A percentile compares a stretch with the other conserved stretches of the same genome.
Evolutionary conservation across 805 yeast species (phyloP).

Genomic region (Schizosaccharomyces cryophilus): DNA sequence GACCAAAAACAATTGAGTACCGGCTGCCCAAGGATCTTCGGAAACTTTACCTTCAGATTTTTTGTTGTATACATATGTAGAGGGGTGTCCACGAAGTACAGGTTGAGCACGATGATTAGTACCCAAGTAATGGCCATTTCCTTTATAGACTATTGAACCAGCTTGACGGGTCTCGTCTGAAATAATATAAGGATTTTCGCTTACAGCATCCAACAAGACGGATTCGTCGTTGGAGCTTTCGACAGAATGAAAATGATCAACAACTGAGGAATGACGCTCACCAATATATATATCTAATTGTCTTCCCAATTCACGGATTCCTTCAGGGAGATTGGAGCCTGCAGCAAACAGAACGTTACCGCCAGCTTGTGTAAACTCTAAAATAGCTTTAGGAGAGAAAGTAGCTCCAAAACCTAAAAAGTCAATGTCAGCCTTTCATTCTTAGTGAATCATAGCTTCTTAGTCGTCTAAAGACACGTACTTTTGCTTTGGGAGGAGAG

Average conservation of each 20-base stretch:
- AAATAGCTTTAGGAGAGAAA: slow-evolving; percentile 24
- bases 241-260: slow-evolving; percentile 35
- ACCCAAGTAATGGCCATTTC: slow-evolving; percentile 45
- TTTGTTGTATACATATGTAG: slow-evolving; percentile 26
- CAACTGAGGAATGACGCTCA: slow-evolving; percentile 40
- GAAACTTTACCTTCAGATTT: slow-evolving; percentile 23
- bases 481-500: slow-evolving; percentile 31
- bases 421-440: slow-evolving; percentile 4
- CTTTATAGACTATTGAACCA: slow-evolving; percentile 16
- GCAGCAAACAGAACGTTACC: slow-evolving; percentile 38
- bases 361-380: slow-evolving; percentile 37
- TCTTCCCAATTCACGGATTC: slow-evolving; percentile 39
- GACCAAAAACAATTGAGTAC: slow-evolving; percentile 50
- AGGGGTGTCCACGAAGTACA: slow-evolving; percentile 35
- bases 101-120: slow-evolving; percentile 53
- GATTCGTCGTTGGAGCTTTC: slow-evolving; percentile 8
- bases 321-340: slow-evolving; percentile 29
- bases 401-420: slow-evolving; percentile 13
- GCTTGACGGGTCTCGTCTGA: slow-evolving; percentile 7
- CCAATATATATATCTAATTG: slow-evolving; percentile 69
- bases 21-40: slow-evolving; percentile 41
- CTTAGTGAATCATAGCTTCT: no score
- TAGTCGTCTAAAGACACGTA: neutral
- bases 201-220: slow-evolving; percentile 1
- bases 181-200: neutral